A percentile compares a stretch with the other conserved stretches of the same genome.
These are phyloP conservation scores for Taphrina deformans DNA, from an alignment of 1,139 yeast species.

Conservation along the genomic window DNA sequence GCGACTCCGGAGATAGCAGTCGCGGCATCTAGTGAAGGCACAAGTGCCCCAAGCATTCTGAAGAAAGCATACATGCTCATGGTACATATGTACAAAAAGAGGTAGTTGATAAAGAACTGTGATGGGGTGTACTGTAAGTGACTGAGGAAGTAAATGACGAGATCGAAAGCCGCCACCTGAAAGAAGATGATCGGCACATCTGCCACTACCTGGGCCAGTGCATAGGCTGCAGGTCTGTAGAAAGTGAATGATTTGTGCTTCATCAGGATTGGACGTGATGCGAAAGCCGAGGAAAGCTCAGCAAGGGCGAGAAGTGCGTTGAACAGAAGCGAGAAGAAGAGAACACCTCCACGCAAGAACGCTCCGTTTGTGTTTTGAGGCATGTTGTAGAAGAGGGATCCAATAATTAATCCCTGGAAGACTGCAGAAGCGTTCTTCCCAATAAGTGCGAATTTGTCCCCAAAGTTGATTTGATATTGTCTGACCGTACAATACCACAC, in stretches of 20 bases:
- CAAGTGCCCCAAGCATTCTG: slow-evolving; percentile 66
- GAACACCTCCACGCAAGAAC: slow-evolving; percentile 64
- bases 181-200: slow-evolving; percentile 65
- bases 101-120: slow-evolving; percentile 63
- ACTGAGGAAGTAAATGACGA: slow-evolving; percentile 65
- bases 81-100: slow-evolving; percentile 57
- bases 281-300: slow-evolving; percentile 68
- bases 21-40: slow-evolving; percentile 63
- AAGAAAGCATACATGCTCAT: slow-evolving; percentile 70
- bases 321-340: slow-evolving; percentile 75
- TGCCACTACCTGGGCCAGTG: slow-evolving; percentile 65
- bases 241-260: slow-evolving; percentile 75
- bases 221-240: slow-evolving; percentile 77
- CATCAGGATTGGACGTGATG: slow-evolving; percentile 76
- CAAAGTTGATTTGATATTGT: slow-evolving; percentile 35
- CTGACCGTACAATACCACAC: slow-evolving; percentile 38
- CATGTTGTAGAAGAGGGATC: slow-evolving; percentile 73
- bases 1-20: slow-evolving; percentile 71
- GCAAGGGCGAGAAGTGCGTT: slow-evolving; percentile 73
- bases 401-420: slow-evolving; percentile 56
- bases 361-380: slow-evolving; percentile 55
- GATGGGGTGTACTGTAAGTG: slow-evolving; percentile 67
- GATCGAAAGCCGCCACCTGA: slow-evolving; percentile 60
- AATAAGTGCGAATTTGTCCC: slow-evolving; percentile 32
- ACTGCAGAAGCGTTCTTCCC: slow-evolving; percentile 53